Conservation (phyloP, 2,329 filamentous ascomycete species). For the Cercospora sojina region DNA sequence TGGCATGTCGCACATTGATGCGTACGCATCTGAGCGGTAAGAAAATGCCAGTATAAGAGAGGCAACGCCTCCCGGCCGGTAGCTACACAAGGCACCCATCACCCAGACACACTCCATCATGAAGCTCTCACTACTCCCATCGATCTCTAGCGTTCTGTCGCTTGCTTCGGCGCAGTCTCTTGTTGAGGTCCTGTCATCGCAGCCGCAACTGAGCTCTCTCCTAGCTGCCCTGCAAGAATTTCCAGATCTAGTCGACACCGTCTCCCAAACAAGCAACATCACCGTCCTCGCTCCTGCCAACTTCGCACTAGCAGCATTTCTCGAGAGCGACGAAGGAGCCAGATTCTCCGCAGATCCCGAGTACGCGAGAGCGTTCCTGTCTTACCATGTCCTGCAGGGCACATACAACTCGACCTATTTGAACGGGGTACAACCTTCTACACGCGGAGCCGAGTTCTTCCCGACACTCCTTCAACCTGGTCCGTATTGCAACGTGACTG, state of each 20-base stretch:
- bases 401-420: slow-evolving; percentile 8
- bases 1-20: neutral
- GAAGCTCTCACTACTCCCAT: neutral
- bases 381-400: slow-evolving; percentile 19
- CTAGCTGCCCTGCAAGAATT: slow-evolving; percentile 25
- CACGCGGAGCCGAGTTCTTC: slow-evolving; percentile 16
- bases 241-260: slow-evolving; percentile 14
- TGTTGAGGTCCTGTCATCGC: slow-evolving; percentile 15
- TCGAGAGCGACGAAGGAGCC: slow-evolving; percentile 23
- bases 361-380: slow-evolving; percentile 13
- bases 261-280: slow-evolving; percentile 43
- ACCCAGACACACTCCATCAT: neutral
- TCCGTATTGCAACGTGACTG: slow-evolving; percentile 37
- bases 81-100: neutral
- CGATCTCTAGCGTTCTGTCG: neutral
- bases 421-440: slow-evolving; percentile 23
- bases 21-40: neutral
- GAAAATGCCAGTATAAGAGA: neutral
- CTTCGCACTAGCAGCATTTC: slow-evolving; percentile 49
- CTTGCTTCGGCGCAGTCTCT: slow-evolving; percentile 19
- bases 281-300: slow-evolving; percentile 65
- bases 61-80: neutral
- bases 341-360: slow-evolving; percentile 38
- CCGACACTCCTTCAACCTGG: neutral
- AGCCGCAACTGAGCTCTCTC: slow-evolving; percentile 20